Percentiles rank a stretch among this genome's conserved stretches.
Conservation (phyloP, 768 basidiomycete species). For the Psilocybe sp. region DNA sequence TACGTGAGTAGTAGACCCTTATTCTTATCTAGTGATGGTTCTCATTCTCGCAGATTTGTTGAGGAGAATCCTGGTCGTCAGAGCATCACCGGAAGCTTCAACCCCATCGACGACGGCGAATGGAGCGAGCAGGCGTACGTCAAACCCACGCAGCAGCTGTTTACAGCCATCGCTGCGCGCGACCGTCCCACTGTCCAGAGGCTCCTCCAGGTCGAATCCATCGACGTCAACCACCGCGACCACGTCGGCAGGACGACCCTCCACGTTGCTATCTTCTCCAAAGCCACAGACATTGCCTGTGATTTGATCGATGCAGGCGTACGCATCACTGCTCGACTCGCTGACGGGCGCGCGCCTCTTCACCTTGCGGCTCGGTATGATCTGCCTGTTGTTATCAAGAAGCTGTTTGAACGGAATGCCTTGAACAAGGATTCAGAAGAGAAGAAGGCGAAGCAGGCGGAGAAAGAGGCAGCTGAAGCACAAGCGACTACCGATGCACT, state of each 20-base stretch:
- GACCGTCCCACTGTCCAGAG: constrained; percentile 38
- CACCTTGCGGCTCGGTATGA: constrained; percentile 56
- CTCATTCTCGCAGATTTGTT: constrained; percentile 45
- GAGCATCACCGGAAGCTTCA: constrained; percentile 59
- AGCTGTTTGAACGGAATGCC: constrained; percentile 49
- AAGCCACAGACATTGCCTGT: constrained; percentile 42
- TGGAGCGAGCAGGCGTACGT: constrained; percentile 65
- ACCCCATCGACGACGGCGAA: constrained; percentile 64
- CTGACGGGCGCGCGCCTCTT: constrained; percentile 52
- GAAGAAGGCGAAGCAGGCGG: constrained; percentile 18
- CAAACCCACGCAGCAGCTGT: constrained; percentile 50
- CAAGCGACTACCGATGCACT: constrained; percentile 19
- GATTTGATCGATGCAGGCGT: constrained; percentile 55
- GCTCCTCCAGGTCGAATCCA: constrained; percentile 32
- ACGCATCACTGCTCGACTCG: constrained; percentile 52
- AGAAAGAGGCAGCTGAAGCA: constrained; percentile 24
- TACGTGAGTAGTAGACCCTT: constrained; percentile 29
- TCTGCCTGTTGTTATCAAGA: constrained; percentile 37
- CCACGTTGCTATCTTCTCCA: constrained; percentile 53
- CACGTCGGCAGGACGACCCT: constrained; percentile 60
- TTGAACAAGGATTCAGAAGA: constrained; percentile 31
- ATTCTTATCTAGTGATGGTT: background rate
- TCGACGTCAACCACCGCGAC: constrained; percentile 53
- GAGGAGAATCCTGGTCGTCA: constrained; percentile 61
- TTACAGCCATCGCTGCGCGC: constrained; percentile 47